Evolutionary conservation across 129 eudicot genomes (phyloP), one percentile per base, ranked within the genome.

Genomic region (Pseudognaphalium luteoalbum): DNA sequence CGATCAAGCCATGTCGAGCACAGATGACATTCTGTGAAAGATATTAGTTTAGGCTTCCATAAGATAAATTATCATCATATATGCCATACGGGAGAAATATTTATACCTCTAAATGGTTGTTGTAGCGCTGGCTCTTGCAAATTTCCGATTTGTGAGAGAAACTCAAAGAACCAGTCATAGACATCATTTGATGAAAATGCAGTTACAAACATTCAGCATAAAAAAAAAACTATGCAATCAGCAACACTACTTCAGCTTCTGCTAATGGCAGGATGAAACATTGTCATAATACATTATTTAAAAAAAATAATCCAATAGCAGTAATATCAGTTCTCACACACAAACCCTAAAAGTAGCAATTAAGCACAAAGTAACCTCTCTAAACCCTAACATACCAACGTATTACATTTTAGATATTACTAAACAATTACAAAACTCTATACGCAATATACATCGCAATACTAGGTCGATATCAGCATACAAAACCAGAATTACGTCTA

Each of bases 111-210:
- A 81, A 76, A 52, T 83, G 86, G 30, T 89, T 88, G 56, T 28
- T 71, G 83, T 76, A 66, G 25, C 29, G 78, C 78, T 84, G 89
- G 83, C 72, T 88, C 84, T 81, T 86, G 87, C 85, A 82, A 59
- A 85, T 80, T 65, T 92, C 92, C 68, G 83, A 77, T 68, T 82
- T 80, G 51, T 72, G 87, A 76, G 91, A 90, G 52, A 85, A 66
- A 70, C 86, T 96, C 81, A 90, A 81, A 69, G 91, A 86, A 87
- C 92, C 88, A 75, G 90, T 71, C 72, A 80, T 78, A 64, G 86
- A 84, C 96, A 87, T 85, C 63, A 33, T 75, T 12, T 56, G 44
- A 73, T 37, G 35, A 80, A n/a, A 70, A 57, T 22, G 59, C 75
- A 32, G 63, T 62, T 63, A 64, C 63, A 57, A 16, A 51, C 61